Conservation (phyloP, 2,329 filamentous ascomycete genomes). For the Phaeoacremonium minimum region DNA sequence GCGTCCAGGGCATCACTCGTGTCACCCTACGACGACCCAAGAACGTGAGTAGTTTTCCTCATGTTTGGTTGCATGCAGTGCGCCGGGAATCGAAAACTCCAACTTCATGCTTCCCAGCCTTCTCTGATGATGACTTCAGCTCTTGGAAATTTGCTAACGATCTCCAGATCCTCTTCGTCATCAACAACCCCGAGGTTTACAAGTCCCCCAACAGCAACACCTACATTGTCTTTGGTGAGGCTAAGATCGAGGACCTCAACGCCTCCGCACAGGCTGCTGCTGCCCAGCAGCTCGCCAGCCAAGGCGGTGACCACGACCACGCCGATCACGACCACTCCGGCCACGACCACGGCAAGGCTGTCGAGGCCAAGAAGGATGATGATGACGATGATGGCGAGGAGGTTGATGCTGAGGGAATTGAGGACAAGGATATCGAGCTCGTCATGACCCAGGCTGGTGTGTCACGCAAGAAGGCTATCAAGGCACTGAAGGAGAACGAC, state of each 20-base stretch:
- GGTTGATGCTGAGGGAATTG: conserved; percentile 88
- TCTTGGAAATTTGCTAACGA: conserved; percentile 1
- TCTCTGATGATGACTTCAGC: neutral
- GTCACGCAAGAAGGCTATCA: conserved; percentile 96
- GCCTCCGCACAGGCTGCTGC: conserved; percentile 94
- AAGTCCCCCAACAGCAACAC: conserved; percentile 99
- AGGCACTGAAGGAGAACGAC: conserved; percentile 98
- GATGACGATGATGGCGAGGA: conserved; percentile 94
- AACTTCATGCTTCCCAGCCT: too few relatives aligned
- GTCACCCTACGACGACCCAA: conserved; percentile 97
- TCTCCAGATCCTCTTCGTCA: conserved; percentile 91
- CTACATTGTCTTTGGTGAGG: conserved; percentile 99
- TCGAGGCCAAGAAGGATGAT: conserved; percentile 70
- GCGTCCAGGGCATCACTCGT: conserved; percentile 93
- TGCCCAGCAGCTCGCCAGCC: conserved; percentile 87
- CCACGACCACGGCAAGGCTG: conserved; percentile 48
- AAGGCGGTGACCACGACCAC: conserved; percentile 62
- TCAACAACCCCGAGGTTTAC: conserved; percentile 99
- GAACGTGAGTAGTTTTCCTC: conserved; percentile 70
- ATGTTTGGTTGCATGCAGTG: conserved; percentile 1
- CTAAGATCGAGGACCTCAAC: conserved; percentile 99
- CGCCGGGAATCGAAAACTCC: too few relatives aligned
- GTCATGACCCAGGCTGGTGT: conserved; percentile 98
- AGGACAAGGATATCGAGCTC: conserved; percentile 99
- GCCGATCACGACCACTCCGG: conserved; percentile 70